phyloP scores from a whole-genome alignment of 2,329 filamentous ascomycete species.

The Ophiostoma sp. region DNA sequence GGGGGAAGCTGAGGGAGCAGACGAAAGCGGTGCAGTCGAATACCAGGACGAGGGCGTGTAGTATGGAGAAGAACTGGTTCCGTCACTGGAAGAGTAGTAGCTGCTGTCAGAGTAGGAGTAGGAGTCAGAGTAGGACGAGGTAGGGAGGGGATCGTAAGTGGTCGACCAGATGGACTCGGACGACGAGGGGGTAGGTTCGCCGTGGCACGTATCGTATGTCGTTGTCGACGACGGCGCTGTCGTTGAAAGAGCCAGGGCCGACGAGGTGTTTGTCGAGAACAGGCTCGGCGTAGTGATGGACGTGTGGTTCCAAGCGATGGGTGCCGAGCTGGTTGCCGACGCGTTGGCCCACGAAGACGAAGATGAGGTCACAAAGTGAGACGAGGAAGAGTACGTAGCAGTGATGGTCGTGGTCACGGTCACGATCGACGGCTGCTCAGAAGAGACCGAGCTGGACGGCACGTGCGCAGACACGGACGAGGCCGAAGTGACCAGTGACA shows the following conservation, averaged over 20 bases:
- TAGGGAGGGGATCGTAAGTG: neutral
- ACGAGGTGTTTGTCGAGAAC: neutral
- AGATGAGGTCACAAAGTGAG: neutral
- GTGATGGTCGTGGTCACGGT: constrained; percentile 2
- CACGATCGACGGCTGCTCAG: constrained; percentile 1
- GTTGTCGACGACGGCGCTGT: neutral
- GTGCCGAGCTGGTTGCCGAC: neutral
- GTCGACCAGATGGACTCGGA: neutral
- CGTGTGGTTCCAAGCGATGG: neutral
- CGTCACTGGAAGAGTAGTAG: neutral
- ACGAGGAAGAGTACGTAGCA: neutral
- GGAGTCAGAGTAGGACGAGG: neutral
- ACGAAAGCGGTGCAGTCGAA: neutral
- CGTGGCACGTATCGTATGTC: neutral
- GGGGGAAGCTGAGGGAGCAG: neutral
- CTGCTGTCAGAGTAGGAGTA: neutral
- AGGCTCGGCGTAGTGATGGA: neutral
- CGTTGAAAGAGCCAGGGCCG: neutral
- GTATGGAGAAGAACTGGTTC: neutral
- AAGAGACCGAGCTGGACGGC: neutral
- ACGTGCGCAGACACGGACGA: neutral
- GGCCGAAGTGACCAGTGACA: neutral
- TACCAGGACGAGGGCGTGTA: neutral
- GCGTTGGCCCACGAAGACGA: neutral
- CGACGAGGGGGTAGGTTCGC: neutral